phyloP scores from a whole-genome alignment of 345 rosid genomes.

The Ceriops tagal region DNA sequence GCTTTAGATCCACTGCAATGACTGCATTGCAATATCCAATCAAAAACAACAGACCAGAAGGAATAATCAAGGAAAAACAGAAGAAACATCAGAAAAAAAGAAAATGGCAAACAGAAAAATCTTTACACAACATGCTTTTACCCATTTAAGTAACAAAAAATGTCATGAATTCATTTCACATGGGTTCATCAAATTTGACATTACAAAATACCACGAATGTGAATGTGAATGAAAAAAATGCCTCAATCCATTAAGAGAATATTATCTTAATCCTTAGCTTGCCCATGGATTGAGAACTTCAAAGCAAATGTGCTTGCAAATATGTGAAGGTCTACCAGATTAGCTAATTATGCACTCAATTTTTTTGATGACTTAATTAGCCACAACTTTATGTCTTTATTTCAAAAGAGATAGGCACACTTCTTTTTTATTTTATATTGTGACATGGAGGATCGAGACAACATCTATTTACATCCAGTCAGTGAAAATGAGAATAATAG shows the following conservation, averaged over 20 bases:
- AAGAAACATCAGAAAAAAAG: neutral
- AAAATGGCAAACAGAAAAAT: neutral
- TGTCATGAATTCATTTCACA: neutral
- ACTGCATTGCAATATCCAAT: conserved; percentile 39
- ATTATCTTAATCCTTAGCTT: neutral
- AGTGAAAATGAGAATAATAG: too few relatives aligned
- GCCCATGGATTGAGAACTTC: neutral
- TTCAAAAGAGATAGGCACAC: too few relatives aligned
- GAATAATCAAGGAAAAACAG: neutral
- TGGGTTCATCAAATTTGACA: neutral
- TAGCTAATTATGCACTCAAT: too few relatives aligned
- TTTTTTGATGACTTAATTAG: too few relatives aligned
- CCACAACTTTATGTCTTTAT: too few relatives aligned
- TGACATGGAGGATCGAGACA: too few relatives aligned
- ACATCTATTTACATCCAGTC: too few relatives aligned
- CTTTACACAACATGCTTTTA: neutral
- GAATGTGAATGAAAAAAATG: too few relatives aligned
- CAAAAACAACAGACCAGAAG: neutral
- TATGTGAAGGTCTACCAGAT: neutral
- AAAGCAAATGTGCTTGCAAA: neutral
- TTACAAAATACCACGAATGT: neutral
- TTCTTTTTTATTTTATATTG: too few relatives aligned
- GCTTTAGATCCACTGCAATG: conserved; percentile 84
- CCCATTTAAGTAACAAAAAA: neutral
- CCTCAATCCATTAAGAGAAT: neutral